Percentiles rank a stretch among this genome's conserved stretches.
These are phyloP conservation scores for Xerocomellus amylosporus DNA, from an alignment of 768 basidiomycete species.

Conservation along the genomic window DNA sequence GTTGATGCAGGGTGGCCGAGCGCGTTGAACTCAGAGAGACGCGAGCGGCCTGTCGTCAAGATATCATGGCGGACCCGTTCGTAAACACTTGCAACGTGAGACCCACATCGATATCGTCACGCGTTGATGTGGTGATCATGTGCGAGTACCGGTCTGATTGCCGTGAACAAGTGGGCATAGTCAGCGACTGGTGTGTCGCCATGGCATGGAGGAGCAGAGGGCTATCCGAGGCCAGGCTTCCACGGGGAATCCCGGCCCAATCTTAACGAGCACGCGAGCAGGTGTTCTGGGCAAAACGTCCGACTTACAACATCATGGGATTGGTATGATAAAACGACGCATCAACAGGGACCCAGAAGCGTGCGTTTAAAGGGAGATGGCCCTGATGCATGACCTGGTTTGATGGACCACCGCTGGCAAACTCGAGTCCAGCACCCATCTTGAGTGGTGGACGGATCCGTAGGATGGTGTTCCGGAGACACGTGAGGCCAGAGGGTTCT, in stretches of 20 bases:
- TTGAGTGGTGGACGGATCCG: neutral
- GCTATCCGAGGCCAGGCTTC: neutral
- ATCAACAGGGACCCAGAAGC: neutral
- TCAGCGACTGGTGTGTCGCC: neutral
- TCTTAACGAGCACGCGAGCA: slow-evolving; percentile 2
- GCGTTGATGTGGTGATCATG: too few relatives aligned
- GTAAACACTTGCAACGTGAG: neutral
- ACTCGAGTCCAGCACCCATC: neutral
- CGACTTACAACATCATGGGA: slow-evolving; percentile 7
- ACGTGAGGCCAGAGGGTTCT: slow-evolving; percentile 1
- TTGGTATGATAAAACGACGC: neutral
- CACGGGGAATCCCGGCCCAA: neutral
- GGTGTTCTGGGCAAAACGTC: neutral
- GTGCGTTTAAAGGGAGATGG: neutral
- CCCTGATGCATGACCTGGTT: neutral
- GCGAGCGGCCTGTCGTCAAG: too few relatives aligned
- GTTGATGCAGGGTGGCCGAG: neutral
- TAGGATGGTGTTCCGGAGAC: neutral
- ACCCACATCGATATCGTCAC: too few relatives aligned
- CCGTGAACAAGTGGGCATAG: neutral
- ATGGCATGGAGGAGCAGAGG: neutral
- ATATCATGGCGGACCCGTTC: too few relatives aligned
- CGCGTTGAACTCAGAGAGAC: too few relatives aligned
- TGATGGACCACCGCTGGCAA: neutral
- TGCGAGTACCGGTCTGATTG: too few relatives aligned